These are phyloP conservation scores for Candida insectorum DNA, from an alignment of 805 yeast species.

Conservation along the genomic window DNA sequence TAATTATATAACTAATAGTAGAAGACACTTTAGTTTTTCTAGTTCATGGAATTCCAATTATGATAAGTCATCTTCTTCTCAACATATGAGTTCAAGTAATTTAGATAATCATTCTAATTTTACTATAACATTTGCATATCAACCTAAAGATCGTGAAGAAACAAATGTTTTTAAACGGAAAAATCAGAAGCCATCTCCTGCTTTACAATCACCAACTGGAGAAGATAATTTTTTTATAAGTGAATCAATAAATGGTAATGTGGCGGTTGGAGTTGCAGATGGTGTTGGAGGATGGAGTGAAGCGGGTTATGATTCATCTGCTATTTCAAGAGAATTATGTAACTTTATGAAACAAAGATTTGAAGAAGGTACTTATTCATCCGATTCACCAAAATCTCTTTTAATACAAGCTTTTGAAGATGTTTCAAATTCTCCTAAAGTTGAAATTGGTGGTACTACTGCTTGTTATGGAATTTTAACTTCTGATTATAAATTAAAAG, in stretches of 20 bases:
- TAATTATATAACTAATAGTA: slow-evolving; percentile 1
- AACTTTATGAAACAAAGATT: slow-evolving; percentile 45
- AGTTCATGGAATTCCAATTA: slow-evolving; percentile 13
- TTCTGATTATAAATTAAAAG: slow-evolving; percentile 51
- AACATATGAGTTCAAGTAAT: slow-evolving; percentile 5
- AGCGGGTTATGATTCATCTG: slow-evolving; percentile 85
- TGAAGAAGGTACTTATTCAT: slow-evolving; percentile 8
- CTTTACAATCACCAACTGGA: slow-evolving; percentile 54
- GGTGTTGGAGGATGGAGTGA: slow-evolving; percentile 99
- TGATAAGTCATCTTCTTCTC: slow-evolving; percentile 8
- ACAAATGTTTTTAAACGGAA: slow-evolving; percentile 40
- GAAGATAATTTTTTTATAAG: slow-evolving; percentile 71
- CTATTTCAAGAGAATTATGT: slow-evolving; percentile 80
- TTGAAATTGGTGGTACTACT: slow-evolving; percentile 90
- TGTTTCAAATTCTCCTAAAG: slow-evolving; percentile 52
- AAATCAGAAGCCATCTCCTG: slow-evolving; percentile 29
- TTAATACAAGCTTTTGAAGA: slow-evolving; percentile 55
- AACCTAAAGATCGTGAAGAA: slow-evolving; percentile 65
- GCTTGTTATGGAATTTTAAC: slow-evolving; percentile 78
- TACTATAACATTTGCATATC: slow-evolving; percentile 65
- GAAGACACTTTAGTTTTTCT: slow-evolving; percentile 19
- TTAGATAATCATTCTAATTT: slow-evolving; percentile 22
- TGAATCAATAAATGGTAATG: slow-evolving; percentile 28
- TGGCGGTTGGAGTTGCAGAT: slow-evolving; percentile 83
- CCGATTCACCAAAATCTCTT: slow-evolving; percentile 42